These are phyloP conservation scores for Zoysia matrella DNA, from an alignment of 202 grass and related monocot genomes.

Conservation along the genomic window DNA sequence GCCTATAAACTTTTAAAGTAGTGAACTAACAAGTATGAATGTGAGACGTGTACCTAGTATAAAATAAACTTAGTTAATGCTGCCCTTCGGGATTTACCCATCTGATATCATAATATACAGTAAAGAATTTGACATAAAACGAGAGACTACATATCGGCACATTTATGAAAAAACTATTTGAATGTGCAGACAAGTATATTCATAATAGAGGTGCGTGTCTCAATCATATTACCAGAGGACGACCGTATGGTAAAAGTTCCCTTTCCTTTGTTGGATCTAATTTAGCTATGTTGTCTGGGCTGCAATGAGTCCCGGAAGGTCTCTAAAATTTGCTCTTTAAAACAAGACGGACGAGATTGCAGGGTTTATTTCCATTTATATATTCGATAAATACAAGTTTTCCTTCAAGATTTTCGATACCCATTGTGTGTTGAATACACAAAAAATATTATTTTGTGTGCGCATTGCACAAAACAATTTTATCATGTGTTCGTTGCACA, in stretches of 20 bases:
- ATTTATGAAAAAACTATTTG: conserved; percentile 29
- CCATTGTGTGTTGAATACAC: too few species aligned
- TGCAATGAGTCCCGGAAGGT: conserved; percentile 78
- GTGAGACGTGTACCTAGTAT: not conserved
- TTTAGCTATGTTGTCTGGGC: conserved; percentile 73
- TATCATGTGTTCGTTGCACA: too few species aligned
- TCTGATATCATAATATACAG: conserved; percentile 61
- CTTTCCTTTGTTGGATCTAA: conserved; percentile 82
- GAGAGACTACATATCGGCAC: not conserved
- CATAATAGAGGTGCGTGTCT: not conserved
- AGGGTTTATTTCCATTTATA: too few species aligned
- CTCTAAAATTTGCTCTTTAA: conserved; percentile 24
- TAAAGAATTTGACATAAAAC: conserved; percentile 52
- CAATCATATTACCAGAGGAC: too few species aligned
- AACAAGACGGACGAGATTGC: too few species aligned
- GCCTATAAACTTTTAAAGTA: too few species aligned
- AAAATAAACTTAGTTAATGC: conserved; percentile 29
- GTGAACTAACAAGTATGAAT: too few species aligned
- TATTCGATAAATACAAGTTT: too few species aligned
- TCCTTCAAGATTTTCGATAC: too few species aligned
- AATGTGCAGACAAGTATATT: conserved; percentile 9
- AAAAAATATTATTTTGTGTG: too few species aligned
- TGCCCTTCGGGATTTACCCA: conserved; percentile 84
- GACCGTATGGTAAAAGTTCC: too few species aligned
- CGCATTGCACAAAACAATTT: too few species aligned